A percentile compares a stretch with the other conserved stretches of the same genome.
Conservation (phyloP, 2,329 filamentous ascomycete species). For the Verticillium nubilum region DNA sequence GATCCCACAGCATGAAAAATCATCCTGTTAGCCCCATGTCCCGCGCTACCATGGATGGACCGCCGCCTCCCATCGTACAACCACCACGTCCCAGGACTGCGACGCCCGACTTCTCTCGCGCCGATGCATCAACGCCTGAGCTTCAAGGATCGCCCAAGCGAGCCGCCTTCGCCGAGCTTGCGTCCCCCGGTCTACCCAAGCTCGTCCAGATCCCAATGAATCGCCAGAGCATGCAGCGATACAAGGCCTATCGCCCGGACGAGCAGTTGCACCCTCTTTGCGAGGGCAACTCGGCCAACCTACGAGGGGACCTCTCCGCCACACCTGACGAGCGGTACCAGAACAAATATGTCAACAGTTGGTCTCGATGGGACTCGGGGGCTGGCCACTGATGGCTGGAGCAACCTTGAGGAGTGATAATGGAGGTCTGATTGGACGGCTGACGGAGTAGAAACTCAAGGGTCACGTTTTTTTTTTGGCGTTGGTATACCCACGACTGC, state of each 20-base stretch:
- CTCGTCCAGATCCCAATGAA: constrained; percentile 11
- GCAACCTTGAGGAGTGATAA: neutral
- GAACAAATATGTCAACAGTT: neutral
- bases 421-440: neutral
- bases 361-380: neutral
- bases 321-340: neutral
- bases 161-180: constrained; percentile 10
- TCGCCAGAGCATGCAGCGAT: constrained; percentile 7
- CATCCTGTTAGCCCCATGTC: constrained; percentile 6
- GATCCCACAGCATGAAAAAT: constrained; percentile 9
- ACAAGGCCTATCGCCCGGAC: constrained; percentile 8
- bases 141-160: constrained; percentile 10
- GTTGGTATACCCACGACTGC: neutral
- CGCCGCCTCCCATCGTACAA: neutral
- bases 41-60: neutral
- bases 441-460: neutral
- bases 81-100: neutral
- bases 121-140: constrained; percentile 10
- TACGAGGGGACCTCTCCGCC: constrained; percentile 5
- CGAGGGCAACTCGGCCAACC: constrained; percentile 3
- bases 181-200: constrained; percentile 10
- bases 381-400: neutral
- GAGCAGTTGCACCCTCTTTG: constrained; percentile 4
- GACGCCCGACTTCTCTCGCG: constrained; percentile 3
- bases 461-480: neutral